phyloP scores from a whole-genome alignment of 352 stramenopile species.

The Phytophthora kernoviae region DNA sequence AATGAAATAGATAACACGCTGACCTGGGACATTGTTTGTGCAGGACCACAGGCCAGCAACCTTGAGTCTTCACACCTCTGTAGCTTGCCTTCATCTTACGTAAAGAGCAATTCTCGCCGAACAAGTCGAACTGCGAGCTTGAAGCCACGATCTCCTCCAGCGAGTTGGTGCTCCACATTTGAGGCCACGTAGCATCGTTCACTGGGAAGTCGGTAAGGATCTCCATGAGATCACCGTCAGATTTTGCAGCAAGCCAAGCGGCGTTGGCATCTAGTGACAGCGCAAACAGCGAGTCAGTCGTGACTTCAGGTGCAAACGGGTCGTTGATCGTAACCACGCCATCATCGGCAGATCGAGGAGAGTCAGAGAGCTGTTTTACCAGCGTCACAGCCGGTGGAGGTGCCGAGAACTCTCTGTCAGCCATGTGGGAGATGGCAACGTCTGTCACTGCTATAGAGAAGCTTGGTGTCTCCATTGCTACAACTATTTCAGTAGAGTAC shows the following conservation, averaged over 20 bases:
- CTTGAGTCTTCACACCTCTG: not conserved
- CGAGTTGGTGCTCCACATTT: constrained; percentile 63
- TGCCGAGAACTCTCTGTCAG: constrained; percentile 12
- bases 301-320: constrained; percentile 26
- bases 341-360: constrained; percentile 41
- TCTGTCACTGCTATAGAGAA: constrained; percentile 2
- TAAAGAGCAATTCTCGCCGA: constrained; percentile 24
- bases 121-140: constrained; percentile 42
- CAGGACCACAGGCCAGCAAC: not conserved
- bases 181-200: constrained; percentile 30
- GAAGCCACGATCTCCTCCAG: constrained; percentile 41
- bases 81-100: not conserved
- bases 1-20: constrained; percentile 17
- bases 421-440: constrained; percentile 9
- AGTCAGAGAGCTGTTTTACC: constrained; percentile 36
- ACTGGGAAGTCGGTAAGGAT: constrained; percentile 53
- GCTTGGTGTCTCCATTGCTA: not conserved
- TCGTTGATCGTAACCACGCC: constrained; percentile 10
- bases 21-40: not conserved
- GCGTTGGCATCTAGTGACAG: constrained; percentile 14
- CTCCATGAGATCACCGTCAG: constrained; percentile 33
- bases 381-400: constrained; percentile 10
- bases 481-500: not conserved
- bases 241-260: constrained; percentile 22
- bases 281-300: constrained; percentile 31